These are phyloP conservation scores for Termitomyces sp. DNA, from an alignment of 768 basidiomycete species.

Conservation along the genomic window DNA sequence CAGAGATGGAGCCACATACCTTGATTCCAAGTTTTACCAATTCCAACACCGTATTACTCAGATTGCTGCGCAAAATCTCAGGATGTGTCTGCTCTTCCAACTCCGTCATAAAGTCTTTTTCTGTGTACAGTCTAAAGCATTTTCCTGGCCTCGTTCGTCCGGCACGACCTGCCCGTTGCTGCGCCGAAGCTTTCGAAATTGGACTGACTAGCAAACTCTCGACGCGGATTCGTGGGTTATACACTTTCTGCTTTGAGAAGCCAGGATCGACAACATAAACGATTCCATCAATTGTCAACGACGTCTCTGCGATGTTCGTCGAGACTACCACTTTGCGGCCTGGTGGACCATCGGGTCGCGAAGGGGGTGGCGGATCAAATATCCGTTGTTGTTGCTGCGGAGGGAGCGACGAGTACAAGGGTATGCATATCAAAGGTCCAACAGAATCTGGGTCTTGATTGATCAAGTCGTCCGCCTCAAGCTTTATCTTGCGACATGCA, in stretches of 20 bases:
- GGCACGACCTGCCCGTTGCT: conserved; percentile 94
- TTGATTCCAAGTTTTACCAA: conserved; percentile 92
- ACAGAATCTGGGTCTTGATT: conserved; percentile 68
- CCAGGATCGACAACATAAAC: conserved; percentile 99
- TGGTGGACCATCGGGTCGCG: conserved; percentile 64
- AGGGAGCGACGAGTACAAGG: conserved; percentile 92
- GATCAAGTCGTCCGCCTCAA: conserved; percentile 81
- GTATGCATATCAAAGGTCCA: conserved; percentile 86
- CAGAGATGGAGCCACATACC: conserved; percentile 26
- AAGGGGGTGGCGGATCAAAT: conserved; percentile 80
- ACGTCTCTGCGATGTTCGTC: conserved; percentile 98
- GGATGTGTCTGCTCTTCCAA: conserved; percentile 97
- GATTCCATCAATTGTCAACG: conserved; percentile 96
- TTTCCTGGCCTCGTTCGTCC: conserved; percentile 96
- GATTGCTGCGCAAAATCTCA: conserved; percentile 89
- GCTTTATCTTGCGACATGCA: conserved; percentile 87
- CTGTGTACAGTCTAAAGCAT: conserved; percentile 95
- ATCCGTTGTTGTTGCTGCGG: conserved; percentile 95
- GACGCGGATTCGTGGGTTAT: conserved; percentile 95
- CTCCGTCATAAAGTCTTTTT: conserved; percentile 94
- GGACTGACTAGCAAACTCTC: conserved; percentile 91
- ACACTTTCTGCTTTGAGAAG: conserved; percentile 97
- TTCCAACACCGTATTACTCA: conserved; percentile 91
- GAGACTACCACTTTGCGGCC: conserved; percentile 94
- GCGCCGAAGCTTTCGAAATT: conserved; percentile 94